Conservation (phyloP, 192 early-diverging fungal species). For the Spizellomyces punctatus region DNA sequence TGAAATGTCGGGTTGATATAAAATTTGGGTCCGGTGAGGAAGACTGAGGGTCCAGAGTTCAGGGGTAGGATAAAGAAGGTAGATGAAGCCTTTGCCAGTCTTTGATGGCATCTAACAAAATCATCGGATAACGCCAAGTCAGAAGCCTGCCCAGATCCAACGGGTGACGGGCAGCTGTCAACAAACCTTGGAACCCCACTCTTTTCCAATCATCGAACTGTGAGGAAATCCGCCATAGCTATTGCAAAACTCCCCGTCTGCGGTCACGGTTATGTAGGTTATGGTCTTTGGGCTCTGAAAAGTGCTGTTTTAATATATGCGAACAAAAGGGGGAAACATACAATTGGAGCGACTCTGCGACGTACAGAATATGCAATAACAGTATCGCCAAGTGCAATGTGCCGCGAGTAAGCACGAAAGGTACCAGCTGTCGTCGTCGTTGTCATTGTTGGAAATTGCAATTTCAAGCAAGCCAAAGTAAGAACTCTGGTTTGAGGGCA, state of each 20-base stretch:
- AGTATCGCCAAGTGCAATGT: slow-evolving; percentile 77
- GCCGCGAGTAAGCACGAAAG: slow-evolving; percentile 25
- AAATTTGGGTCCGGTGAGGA: slow-evolving; percentile 95
- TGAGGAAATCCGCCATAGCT: slow-evolving; percentile 81
- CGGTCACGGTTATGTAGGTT: slow-evolving; percentile 60
- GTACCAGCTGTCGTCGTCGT: not conserved
- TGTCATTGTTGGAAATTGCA: not conserved
- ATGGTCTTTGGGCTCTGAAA: slow-evolving; percentile 72
- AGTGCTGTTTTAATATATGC: not conserved
- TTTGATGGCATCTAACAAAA: slow-evolving; percentile 55
- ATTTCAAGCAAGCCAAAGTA: not conserved
- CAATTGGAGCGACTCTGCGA: not conserved
- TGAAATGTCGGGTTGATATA: slow-evolving; percentile 94
- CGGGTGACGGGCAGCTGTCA: not conserved
- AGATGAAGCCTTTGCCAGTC: slow-evolving; percentile 74
- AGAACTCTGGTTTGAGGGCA: not conserved
- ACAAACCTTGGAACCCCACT: slow-evolving; percentile 77
- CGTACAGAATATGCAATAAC: slow-evolving; percentile 76
- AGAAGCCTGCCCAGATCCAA: not conserved
- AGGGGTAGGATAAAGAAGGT: slow-evolving; percentile 88
- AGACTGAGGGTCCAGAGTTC: slow-evolving; percentile 93
- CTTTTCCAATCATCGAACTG: slow-evolving; percentile 81
- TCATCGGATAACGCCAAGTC: slow-evolving; percentile 8
- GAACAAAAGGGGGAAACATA: not conserved
- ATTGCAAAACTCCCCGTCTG: slow-evolving; percentile 71